Evolutionary conservation across 768 basidiomycete species (phyloP).

Genomic region (Tricholoma bakamatsutake): DNA sequence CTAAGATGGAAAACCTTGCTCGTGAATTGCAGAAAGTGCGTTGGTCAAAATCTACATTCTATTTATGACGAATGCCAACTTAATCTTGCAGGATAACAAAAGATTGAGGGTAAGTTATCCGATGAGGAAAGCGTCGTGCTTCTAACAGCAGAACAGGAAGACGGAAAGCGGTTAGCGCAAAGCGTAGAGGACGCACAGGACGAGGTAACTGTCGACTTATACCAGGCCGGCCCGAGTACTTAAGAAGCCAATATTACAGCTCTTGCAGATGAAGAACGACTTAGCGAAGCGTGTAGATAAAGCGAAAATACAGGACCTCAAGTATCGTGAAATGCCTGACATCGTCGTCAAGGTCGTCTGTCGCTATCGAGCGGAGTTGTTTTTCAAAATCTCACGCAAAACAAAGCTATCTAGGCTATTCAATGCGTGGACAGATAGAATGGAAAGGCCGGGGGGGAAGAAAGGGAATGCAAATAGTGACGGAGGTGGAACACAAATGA

Average conservation of each 20-base stretch:
- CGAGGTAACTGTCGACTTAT: conserved; percentile 43
- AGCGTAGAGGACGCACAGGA: conserved; percentile 85
- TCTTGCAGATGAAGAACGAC: conserved; percentile 76
- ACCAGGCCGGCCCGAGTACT: conserved; percentile 5
- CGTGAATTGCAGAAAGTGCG: conserved; percentile 83
- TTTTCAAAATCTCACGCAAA: conserved; percentile 91
- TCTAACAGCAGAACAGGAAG: conserved; percentile 51
- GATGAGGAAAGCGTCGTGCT: conserved; percentile 4
- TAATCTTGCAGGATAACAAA: conserved; percentile 70
- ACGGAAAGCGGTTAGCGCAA: conserved; percentile 72
- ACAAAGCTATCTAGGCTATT: conserved; percentile 80
- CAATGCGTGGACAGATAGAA: conserved; percentile 84
- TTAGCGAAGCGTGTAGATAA: conserved; percentile 76
- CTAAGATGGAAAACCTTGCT: conserved; percentile 86
- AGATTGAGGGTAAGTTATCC: conserved; percentile 61
- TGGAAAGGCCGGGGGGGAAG: conserved; percentile 58
- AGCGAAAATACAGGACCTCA: conserved; percentile 71
- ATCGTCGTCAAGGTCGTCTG: conserved; percentile 87
- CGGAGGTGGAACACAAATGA: conserved; percentile 31
- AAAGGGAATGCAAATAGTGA: conserved; percentile 29
- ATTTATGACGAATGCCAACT: conserved; percentile 6
- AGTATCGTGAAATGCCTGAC: conserved; percentile 83
- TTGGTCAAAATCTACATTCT: conserved; percentile 5
- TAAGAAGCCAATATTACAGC: conserved; percentile 31
- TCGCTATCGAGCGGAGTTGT: conserved; percentile 84